phyloP scores from a whole-genome alignment of 2,329 filamentous ascomycete species.

The Pestalotiopsis sp. region DNA sequence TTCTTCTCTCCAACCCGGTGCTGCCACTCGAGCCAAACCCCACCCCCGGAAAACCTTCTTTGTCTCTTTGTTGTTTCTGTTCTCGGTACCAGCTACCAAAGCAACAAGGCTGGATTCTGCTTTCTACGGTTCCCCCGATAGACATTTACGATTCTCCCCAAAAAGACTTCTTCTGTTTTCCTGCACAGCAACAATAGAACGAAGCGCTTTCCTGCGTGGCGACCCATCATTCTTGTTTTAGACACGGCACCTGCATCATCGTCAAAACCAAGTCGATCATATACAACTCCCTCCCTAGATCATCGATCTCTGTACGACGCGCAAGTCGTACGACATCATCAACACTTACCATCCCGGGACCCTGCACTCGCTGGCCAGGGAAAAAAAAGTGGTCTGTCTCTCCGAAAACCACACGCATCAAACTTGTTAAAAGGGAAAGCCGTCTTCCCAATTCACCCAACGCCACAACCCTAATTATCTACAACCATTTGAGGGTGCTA shows the following conservation, averaged over 20 bases:
- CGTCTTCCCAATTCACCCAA: neutral
- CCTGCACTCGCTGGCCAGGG: neutral
- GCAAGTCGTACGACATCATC: neutral
- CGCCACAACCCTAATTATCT: slow-evolving; percentile 4
- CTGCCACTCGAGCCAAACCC: neutral
- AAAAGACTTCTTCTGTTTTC: neutral
- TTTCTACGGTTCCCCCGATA: neutral
- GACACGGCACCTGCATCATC: neutral
- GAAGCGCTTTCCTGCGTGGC: neutral
- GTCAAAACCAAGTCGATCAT: neutral
- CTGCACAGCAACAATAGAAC: neutral
- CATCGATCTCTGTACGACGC: neutral
- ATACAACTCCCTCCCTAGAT: neutral
- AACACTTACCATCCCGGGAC: neutral
- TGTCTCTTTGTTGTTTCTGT: neutral
- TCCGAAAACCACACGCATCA: neutral
- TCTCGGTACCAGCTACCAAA: neutral
- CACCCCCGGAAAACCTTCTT: neutral
- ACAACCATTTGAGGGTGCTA: neutral
- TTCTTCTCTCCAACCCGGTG: neutral
- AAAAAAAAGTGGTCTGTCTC: neutral
- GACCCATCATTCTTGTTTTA: no score
- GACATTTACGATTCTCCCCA: neutral
- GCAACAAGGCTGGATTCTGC: neutral
- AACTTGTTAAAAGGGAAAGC: neutral